Conservation (phyloP, 2,329 filamentous ascomycete species). For the Aspergillus texensis region DNA sequence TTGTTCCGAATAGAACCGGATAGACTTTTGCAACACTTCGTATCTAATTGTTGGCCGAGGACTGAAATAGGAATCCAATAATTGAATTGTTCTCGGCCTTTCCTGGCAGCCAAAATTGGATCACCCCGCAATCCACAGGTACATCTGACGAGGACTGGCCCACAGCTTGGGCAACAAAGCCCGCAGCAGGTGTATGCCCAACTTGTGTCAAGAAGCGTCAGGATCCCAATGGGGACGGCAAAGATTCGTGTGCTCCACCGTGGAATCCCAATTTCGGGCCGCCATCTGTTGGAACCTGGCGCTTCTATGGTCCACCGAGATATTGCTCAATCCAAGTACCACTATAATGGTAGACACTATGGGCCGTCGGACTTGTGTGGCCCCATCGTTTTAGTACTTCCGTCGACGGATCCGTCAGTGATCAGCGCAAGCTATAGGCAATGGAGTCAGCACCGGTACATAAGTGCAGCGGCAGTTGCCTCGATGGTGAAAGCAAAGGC, state of each 20-base stretch:
- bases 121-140: neutral
- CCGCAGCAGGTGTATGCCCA: conserved; percentile 33
- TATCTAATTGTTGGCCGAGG: neutral
- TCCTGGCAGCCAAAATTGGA: conserved; percentile 2
- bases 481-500: neutral
- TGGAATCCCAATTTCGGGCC: conserved; percentile 20
- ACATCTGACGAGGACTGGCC: conserved; percentile 14
- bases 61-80: neutral
- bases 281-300: conserved; percentile 11
- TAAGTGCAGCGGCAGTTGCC: neutral
- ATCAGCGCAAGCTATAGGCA: neutral
- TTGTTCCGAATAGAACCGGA: neutral
- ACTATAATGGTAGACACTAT: conserved; percentile 1
- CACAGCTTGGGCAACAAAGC: conserved; percentile 29
- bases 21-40: neutral
- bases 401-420: neutral
- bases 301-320: conserved; percentile 1
- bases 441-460: neutral
- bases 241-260: conserved; percentile 25
- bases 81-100: conserved; percentile 12
- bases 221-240: conserved; percentile 13
- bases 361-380: neutral
- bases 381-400: neutral
- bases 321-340: neutral
- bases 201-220: conserved; percentile 21